phyloP scores from a whole-genome alignment of 2,329 filamentous ascomycete species.

The Verticillium klebahnii region DNA sequence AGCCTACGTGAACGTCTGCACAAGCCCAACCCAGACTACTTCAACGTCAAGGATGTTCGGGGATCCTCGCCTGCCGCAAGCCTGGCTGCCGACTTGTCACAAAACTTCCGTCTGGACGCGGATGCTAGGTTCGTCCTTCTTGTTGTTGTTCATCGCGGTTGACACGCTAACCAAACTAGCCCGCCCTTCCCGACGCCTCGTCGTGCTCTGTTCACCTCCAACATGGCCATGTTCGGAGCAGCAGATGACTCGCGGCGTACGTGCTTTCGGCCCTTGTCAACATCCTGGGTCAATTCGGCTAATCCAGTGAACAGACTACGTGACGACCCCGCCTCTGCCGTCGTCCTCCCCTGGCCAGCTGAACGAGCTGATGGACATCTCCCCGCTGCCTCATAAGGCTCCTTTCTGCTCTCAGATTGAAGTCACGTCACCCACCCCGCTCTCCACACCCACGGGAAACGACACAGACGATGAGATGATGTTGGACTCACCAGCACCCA shows the following conservation, averaged over 20 bases:
- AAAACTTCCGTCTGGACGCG: conserved; percentile 92
- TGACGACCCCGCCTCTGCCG: conserved; percentile 77
- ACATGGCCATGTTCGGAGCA: conserved; percentile 60
- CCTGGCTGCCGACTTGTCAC: conserved; percentile 87
- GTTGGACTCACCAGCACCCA: conserved; percentile 52
- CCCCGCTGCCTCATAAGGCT: conserved; percentile 83
- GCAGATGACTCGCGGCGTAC: conserved; percentile 5
- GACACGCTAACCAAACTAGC: conserved; percentile 36
- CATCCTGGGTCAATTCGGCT: conserved; percentile 1
- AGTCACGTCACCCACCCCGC: conserved; percentile 68
- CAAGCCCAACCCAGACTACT: conserved; percentile 67
- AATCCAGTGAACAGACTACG: conserved; percentile 51
- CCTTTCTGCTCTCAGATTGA: conserved; percentile 63
- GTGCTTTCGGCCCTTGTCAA: neutral
- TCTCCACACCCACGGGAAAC: conserved; percentile 37
- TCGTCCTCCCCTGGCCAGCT: conserved; percentile 74
- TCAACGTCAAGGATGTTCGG: conserved; percentile 69
- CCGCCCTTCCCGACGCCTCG: conserved; percentile 79
- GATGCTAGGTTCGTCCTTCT: conserved; percentile 64
- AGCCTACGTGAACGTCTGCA: conserved; percentile 74
- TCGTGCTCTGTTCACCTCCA: conserved; percentile 76
- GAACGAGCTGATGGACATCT: conserved; percentile 86
- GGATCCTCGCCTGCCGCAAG: conserved; percentile 89
- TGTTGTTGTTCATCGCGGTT: conserved; percentile 14
- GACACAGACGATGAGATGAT: conserved; percentile 44